Conservation (phyloP, 352 stramenopile species). For the Pythium coloratum region DNA sequence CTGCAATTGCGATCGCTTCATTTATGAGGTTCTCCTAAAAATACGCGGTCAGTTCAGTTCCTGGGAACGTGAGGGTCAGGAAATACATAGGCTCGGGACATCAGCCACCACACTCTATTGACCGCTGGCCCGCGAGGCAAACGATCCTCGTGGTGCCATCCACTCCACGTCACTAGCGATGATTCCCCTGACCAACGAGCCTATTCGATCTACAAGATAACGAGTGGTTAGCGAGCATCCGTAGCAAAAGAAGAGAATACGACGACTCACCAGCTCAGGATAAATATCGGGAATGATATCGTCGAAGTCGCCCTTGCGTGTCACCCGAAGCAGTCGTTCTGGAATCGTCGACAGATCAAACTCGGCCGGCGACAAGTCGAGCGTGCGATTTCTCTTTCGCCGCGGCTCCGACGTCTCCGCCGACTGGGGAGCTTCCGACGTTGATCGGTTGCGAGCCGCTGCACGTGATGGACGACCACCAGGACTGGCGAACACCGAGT, state of each 20-base stretch:
- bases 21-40: not conserved
- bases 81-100: not conserved
- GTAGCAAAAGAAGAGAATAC: not conserved
- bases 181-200: not conserved
- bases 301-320: conserved; percentile 24
- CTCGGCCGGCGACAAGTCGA: conserved; percentile 12
- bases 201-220: not conserved
- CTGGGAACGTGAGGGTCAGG: not conserved
- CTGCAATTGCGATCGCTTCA: not conserved
- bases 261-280: conserved; percentile 26
- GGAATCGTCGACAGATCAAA: conserved; percentile 14
- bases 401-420: not conserved
- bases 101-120: conserved; percentile 6
- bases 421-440: not conserved
- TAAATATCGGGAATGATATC: conserved; percentile 20
- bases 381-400: conserved; percentile 12
- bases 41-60: conserved; percentile 5
- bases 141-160: not conserved
- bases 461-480: conserved; percentile 1
- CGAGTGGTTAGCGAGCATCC: not conserved
- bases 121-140: not conserved
- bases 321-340: conserved; percentile 10
- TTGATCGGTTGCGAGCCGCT: conserved; percentile 3
- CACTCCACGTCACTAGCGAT: not conserved
- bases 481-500: not conserved